phyloP scores from a whole-genome alignment of 441 rosid species.

The Populus tomentosa region DNA sequence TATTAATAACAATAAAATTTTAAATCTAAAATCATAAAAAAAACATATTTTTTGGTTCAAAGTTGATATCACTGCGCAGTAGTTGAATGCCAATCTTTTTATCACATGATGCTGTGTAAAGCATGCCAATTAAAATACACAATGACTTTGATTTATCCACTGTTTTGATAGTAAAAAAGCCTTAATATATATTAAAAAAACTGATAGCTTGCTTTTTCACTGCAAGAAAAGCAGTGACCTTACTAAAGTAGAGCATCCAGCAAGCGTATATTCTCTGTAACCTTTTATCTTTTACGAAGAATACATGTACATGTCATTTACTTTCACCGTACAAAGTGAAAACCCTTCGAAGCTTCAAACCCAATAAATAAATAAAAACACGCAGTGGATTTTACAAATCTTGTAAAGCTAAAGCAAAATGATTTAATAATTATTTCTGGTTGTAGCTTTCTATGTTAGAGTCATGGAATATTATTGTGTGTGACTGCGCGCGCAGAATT shows the following conservation, averaged over 20 bases:
- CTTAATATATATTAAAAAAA: too few species aligned
- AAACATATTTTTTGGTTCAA: too few species aligned
- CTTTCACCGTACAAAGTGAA: constrained; percentile 16
- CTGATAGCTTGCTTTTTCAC: not conserved
- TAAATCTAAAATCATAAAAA: too few species aligned
- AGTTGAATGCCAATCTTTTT: too few species aligned
- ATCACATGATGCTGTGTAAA: too few species aligned
- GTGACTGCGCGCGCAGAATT: constrained; percentile 5
- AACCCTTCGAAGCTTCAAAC: constrained; percentile 5
- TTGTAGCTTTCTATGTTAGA: constrained; percentile 24
- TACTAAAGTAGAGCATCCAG: constrained; percentile 24
- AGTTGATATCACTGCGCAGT: accelerated
- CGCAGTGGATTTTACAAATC: not conserved
- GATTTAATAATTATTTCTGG: constrained; percentile 4
- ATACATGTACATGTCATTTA: constrained; percentile 4
- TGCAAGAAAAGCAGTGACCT: constrained; percentile 32
- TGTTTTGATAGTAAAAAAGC: too few species aligned
- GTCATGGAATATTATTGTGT: constrained; percentile 25
- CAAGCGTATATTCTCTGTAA: constrained; percentile 40
- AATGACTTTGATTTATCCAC: too few species aligned
- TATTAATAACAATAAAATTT: too few species aligned
- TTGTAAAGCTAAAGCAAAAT: not conserved
- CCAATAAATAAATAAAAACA: not conserved
- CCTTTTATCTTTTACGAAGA: constrained; percentile 40
- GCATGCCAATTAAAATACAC: too few species aligned